Evolutionary conservation across 495 filamentous ascomycete species (phyloP), one percentile per base, ranked within the genome.

Genomic region (Parachaetomium inaequale): DNA sequence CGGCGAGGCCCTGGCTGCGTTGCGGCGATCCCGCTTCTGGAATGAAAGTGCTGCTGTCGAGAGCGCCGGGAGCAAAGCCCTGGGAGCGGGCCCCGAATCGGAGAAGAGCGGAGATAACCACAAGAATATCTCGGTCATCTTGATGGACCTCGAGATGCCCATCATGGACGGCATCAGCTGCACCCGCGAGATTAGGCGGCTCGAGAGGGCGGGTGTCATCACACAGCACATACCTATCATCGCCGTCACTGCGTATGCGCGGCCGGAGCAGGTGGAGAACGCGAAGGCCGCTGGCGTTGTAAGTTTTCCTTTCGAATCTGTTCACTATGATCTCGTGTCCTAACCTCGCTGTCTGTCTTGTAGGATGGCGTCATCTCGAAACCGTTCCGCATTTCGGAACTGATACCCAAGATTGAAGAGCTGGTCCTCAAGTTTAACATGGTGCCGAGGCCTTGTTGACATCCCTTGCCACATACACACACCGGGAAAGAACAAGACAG

Each of bases 121-220:
- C 19, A 46, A 26, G 3, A 73, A 81, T 59, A 78, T 91, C 4
- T 84, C 83, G 52, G 82, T 92, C 46, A 84, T 93, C 21, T 70
- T 93, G 15, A 92, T 92, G 90, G 91, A 94, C 64, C 80, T 91
- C 58, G 90, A 93, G 68, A 93, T 93, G 91, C 90, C 90, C 0
- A 81, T 93, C 28, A 93, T 93, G 90, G 88, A 93, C 69, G 91
- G 91, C 56, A 82, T 88, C 67, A 85, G 82, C n/a, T 90, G 89
- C 57, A 86, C 88, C 17, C 74, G 78, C 38, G 81, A 80, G 60
- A 92, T 95, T 54, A 81, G 91, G 0, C 77, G 84, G 63, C 76
- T 88, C 61, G 87, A 91, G 66, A 63, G 59, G 43, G 65, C 74
- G 57, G 85, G 82, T 4, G 73, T 72, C 59, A 79, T 82, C 45